These are phyloP conservation scores for Lactifluus rugatus DNA, from an alignment of 768 basidiomycete genomes.

Conservation along the genomic window DNA sequence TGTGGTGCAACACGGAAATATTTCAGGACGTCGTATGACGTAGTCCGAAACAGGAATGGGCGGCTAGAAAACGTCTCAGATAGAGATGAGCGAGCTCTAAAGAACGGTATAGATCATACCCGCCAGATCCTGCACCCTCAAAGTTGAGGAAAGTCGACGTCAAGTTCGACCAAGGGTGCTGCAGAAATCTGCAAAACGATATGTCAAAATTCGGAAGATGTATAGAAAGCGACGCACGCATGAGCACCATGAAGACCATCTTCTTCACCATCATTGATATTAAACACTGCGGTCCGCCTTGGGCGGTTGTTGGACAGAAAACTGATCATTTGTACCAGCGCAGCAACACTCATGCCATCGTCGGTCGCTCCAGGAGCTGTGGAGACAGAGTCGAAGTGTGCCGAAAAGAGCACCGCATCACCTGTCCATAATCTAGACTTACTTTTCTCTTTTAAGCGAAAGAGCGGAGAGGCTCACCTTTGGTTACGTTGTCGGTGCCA, in stretches of 20 bases:
- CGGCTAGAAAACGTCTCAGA: constrained; percentile 34
- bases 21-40: constrained; percentile 45
- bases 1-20: constrained; percentile 49
- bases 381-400: constrained; percentile 76
- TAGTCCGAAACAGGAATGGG: constrained; percentile 66
- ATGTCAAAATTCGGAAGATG: neutral
- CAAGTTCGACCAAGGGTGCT: constrained; percentile 66
- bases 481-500: constrained; percentile 34
- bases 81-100: constrained; percentile 4
- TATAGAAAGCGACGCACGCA: constrained; percentile 32
- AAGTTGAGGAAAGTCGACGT: constrained; percentile 67
- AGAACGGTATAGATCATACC: constrained; percentile 34
- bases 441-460: too few species aligned
- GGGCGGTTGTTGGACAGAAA: constrained; percentile 35
- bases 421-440: constrained; percentile 21
- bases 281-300: constrained; percentile 60
- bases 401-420: constrained; percentile 56
- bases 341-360: constrained; percentile 64
- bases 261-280: constrained; percentile 83
- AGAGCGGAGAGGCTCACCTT: constrained; percentile 17
- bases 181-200: constrained; percentile 41
- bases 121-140: constrained; percentile 73
- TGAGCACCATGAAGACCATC: constrained; percentile 67
- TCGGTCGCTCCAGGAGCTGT: constrained; percentile 70
- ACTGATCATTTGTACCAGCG: constrained; percentile 54